Base-by-base conservation (phyloP, 441 rosid species). In the Pelargonium cotyledonis region DNA sequence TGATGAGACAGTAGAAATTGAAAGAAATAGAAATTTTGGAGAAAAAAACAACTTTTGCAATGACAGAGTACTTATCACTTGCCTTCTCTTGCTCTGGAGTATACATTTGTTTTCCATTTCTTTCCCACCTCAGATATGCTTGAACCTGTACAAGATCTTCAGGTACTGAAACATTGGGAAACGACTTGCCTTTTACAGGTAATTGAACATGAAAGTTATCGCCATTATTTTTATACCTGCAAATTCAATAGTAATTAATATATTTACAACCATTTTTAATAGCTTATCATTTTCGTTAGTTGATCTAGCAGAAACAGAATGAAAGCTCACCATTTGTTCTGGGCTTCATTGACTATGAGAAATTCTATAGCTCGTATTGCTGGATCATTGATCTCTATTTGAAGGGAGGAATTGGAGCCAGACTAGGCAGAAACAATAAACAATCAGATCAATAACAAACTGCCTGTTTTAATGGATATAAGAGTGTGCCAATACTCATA, bases 61-160 rank as follows among this genome's bases (percentile, higher is more conserved):
- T 60, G 1, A n/a, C n/a, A 23, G 64, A 60, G 64, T 21, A 70
- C 11, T 66, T 51, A 71, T 65, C 40, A 75, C 82, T 83, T 86
- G 82, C 98, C 98, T 89, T 92, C 86, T 95, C 97, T 82, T 92
- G 82, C 81, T 90, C 89, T 35, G 97, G 95, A 60, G 79, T 73
- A 81, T 90, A 95, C 78, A 72, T 85, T 80, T 86, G 96, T 86
- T 90, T 95, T 68, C 99, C 98, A 49, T 85, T 92, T 82, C 92
- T 87, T 85, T 95, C 99, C 99, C 99, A 95, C 80, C 98, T 86
- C 69, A 90, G 53, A 85, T 90, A 92, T 41, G 99, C 89, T 81
- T 95, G 99, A 73, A 87, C 65, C 80, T 90, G 98, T 70, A 95
- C 96, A 78, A 95, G 99, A 61, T 94, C 97, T 76, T 89, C 97